Base-by-base conservation (phyloP, 2,329 filamentous ascomycete species). In the Ceratocystiopsis brevicomis region DNA sequence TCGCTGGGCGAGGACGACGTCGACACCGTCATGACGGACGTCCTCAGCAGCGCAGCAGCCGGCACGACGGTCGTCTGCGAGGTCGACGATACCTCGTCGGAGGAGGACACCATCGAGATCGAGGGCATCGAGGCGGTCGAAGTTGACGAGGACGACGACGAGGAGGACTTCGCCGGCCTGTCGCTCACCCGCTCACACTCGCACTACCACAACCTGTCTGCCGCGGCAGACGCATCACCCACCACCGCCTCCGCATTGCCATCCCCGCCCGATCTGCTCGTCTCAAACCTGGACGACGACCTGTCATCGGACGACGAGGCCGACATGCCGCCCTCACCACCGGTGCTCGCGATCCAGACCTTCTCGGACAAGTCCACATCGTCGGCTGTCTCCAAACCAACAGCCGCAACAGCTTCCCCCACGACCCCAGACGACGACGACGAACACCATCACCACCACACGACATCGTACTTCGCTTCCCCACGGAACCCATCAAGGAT, bases 241-340 rank as follows among this genome's bases (percentile, higher is more conserved):
- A 14, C 6, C 33, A 14, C 6, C 33, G 4, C 33, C 33, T 34
- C 33, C 11, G 33, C 33, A 4, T 18, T 45, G 35, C 42, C 61
- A 53, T 73, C 76, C 43, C 71, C 80, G 42, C 81, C 81, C 10
- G 80, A 83, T 57, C 73, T 85, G 45, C 39, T 50, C 4, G 41
- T 42, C 18, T 30, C 25, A 9, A 11, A 11, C 10, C 69, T 77
- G 51, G 67, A 74, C 49, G 80, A 85, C 56, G 78, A 78, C 49
- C 34, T 40, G 9, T 76, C 73, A 2, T 78, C 75, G 45, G 80
- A 85, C 53, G 81, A 86, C 60, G 77, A 82, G 51, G 63, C 67
- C 42, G 63, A 68, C 40, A 74, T 83, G 73, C 81, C 81, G 9
- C 78, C 78, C 17, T 82, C 78, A 47, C 79, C 79, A 35, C 71